phyloP scores from a whole-genome alignment of 768 basidiomycete species.

The Pleurotus pulmonarius region DNA sequence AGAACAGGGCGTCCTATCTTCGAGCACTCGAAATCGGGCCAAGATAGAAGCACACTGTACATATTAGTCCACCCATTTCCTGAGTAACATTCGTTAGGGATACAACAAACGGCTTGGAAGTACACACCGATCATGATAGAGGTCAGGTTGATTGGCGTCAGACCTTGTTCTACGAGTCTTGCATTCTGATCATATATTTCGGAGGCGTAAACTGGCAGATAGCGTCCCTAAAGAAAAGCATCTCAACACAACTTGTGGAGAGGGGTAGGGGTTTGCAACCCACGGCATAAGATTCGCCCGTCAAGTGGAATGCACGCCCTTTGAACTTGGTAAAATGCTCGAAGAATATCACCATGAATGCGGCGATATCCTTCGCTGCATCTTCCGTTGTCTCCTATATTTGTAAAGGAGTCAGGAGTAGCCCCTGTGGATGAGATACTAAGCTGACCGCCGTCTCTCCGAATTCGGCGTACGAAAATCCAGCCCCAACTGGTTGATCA shows the following conservation, averaged over 20 bases:
- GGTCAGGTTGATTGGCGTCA: conserved; percentile 60
- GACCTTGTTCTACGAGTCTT: conserved; percentile 43
- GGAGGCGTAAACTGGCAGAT: conserved; percentile 73
- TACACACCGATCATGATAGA: conserved; percentile 66
- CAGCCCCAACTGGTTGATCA: conserved; percentile 59
- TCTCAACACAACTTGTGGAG: not conserved
- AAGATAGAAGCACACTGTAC: conserved; percentile 36
- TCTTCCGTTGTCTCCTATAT: conserved; percentile 58
- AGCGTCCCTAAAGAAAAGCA: conserved; percentile 46
- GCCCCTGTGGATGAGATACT: not conserved
- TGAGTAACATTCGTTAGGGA: conserved; percentile 6
- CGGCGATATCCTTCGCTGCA: conserved; percentile 65
- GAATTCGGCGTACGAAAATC: conserved; percentile 62
- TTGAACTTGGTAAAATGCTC: conserved; percentile 71
- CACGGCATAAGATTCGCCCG: conserved; percentile 78
- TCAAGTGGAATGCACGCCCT: conserved; percentile 59
- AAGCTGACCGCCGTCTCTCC: conserved; percentile 52
- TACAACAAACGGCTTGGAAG: not conserved
- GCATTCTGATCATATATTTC: conserved; percentile 74
- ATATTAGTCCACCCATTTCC: conserved; percentile 67
- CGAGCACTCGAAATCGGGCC: conserved; percentile 54
- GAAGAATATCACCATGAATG: conserved; percentile 70
- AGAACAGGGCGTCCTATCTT: conserved; percentile 44
- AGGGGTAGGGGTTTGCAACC: conserved; percentile 17
- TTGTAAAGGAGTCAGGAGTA: conserved; percentile 3